phyloP scores from a whole-genome alignment of 2,329 filamentous ascomycete species.

The Cordyceps tenuipes region DNA sequence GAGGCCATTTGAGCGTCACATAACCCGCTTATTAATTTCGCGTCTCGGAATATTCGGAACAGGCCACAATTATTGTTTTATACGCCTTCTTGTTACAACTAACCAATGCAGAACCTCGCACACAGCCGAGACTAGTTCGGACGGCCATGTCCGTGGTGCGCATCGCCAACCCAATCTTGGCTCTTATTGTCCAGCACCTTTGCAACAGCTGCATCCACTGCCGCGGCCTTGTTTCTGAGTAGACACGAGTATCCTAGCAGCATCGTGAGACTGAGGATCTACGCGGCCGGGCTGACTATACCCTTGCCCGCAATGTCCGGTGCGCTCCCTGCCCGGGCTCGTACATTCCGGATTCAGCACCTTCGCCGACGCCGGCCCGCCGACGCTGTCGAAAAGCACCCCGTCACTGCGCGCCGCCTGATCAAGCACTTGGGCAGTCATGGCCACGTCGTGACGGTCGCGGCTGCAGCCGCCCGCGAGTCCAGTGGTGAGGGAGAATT shows the following conservation, averaged over 20 bases:
- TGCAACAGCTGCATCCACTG: conserved; percentile 52
- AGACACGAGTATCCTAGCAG: conserved; percentile 63
- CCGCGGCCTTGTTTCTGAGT: conserved; percentile 45
- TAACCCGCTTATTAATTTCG: background rate
- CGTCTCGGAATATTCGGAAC: background rate
- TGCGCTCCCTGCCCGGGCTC: conserved; percentile 69
- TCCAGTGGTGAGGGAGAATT: conserved; percentile 25
- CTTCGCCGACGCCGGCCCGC: conserved; percentile 34
- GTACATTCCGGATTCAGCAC: conserved; percentile 36
- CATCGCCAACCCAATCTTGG: conserved; percentile 35
- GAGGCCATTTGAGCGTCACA: background rate
- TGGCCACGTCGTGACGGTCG: too few species aligned
- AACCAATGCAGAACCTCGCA: conserved; percentile 7
- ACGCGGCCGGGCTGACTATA: conserved; percentile 64
- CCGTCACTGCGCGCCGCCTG: too few species aligned
- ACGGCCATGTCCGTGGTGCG: conserved; percentile 57
- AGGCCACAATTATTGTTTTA: background rate
- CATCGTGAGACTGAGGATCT: conserved; percentile 64
- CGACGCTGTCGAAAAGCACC: conserved; percentile 20
- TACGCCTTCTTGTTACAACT: background rate
- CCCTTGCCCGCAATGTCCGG: conserved; percentile 67
- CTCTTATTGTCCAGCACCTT: conserved; percentile 50
- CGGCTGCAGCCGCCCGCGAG: conserved; percentile 14
- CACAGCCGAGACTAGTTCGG: conserved; percentile 57
- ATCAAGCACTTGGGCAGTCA: too few species aligned